phyloP scores from a whole-genome alignment of 139 green algal genomes.

The Picocystis salinarum region DNA sequence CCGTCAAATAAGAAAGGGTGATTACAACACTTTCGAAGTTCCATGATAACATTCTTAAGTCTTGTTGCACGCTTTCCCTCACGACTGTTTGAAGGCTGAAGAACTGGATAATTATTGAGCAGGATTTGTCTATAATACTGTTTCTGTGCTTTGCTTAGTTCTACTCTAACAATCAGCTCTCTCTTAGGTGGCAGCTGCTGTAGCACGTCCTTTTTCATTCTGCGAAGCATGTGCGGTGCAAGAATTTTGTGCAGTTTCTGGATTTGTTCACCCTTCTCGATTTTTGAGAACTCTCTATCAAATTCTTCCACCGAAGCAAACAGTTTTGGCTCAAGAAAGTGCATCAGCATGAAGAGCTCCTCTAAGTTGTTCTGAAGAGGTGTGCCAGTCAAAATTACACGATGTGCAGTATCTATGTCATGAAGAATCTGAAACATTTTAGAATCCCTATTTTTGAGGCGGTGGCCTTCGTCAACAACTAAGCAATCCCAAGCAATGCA shows the following conservation, averaged over 20 bases:
- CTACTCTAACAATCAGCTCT: constrained; percentile 56
- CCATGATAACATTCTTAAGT: constrained; percentile 12
- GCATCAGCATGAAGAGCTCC: constrained; percentile 54
- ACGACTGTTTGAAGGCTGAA: constrained; percentile 3
- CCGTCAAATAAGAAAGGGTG: constrained; percentile 39
- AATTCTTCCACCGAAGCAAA: constrained; percentile 40
- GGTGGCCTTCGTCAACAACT: constrained; percentile 40
- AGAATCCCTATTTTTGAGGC: constrained; percentile 27
- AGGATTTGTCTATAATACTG: constrained; percentile 29
- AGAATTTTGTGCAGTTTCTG: constrained; percentile 36
- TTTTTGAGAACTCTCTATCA: constrained; percentile 19
- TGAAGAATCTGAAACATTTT: constrained; percentile 36
- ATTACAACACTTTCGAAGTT: constrained; percentile 60
- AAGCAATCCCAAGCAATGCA: constrained; percentile 27
- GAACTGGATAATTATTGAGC: constrained; percentile 16
- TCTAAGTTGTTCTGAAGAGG: constrained; percentile 60
- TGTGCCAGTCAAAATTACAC: constrained; percentile 46
- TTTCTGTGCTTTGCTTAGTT: constrained; percentile 29
- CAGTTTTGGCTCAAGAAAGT: constrained; percentile 54
- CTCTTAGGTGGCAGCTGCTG: constrained; percentile 55
- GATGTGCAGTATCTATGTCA: constrained; percentile 13
- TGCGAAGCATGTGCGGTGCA: constrained; percentile 43
- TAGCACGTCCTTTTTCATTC: constrained; percentile 63
- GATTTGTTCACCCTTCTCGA: constrained; percentile 33
- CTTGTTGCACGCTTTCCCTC: constrained; percentile 35